These are phyloP conservation scores for Deinandra increscens DNA, from an alignment of 129 eudicot species.

Conservation along the genomic window DNA sequence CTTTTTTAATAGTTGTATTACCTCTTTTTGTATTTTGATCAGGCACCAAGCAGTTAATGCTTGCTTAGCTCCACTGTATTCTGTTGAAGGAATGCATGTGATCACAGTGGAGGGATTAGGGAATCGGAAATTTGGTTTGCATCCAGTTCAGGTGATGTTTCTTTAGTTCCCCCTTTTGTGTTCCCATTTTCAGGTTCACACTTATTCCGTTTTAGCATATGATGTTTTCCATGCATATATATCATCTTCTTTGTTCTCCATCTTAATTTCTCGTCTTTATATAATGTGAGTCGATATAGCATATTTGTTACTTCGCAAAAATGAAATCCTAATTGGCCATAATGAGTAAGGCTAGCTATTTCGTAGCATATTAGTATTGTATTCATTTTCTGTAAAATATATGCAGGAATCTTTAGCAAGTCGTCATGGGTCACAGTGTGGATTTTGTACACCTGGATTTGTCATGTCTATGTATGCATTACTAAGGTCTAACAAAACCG, in stretches of 20 bases:
- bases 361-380: not conserved
- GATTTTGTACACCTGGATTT: constrained; percentile 99
- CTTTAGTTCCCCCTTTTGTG: not conserved
- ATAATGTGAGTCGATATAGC: not conserved
- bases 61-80: constrained; percentile 93
- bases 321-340: not conserved
- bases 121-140: constrained; percentile 68
- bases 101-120: constrained; percentile 98
- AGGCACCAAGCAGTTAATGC: constrained; percentile 98
- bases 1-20: not conserved
- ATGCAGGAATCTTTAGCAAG: constrained; percentile 76
- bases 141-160: constrained; percentile 89
- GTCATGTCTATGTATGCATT: constrained; percentile 97
- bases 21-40: constrained; percentile 13
- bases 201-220: not conserved
- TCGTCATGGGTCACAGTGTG: constrained; percentile 95
- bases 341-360: not conserved
- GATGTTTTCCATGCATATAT: not conserved
- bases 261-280: not conserved
- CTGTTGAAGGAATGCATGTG: constrained; percentile 98
- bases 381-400: not conserved
- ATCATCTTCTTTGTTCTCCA: not conserved
- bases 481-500: constrained; percentile 65
- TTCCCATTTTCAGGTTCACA: not conserved
- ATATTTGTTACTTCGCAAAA: not conserved